Percentiles rank a stretch among this genome's conserved stretches.
These are phyloP conservation scores for Castanea mollissima DNA, from an alignment of 306 rosid species.

Conservation along the genomic window DNA sequence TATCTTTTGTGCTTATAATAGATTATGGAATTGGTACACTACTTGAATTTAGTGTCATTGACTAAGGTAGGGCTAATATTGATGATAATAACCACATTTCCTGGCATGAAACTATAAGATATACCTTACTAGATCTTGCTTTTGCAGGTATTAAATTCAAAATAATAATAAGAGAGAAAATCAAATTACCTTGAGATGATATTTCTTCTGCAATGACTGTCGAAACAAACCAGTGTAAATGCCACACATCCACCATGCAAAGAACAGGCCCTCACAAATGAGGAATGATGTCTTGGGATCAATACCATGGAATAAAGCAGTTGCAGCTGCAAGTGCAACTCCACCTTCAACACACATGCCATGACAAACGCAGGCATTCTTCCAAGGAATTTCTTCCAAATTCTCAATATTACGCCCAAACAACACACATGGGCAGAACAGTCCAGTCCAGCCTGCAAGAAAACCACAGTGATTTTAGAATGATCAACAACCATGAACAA, in stretches of 20 bases:
- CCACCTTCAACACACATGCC: conserved; percentile 69
- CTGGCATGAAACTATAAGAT: neutral
- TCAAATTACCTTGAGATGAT: conserved; percentile 56
- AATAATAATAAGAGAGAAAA: neutral
- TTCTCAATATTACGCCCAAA: conserved; percentile 66
- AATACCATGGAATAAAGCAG: conserved; percentile 47
- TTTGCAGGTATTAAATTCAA: neutral
- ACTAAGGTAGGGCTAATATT: too few species aligned
- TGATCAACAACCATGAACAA: neutral
- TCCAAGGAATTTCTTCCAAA: conserved; percentile 57
- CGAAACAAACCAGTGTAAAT: conserved; percentile 72
- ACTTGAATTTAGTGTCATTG: neutral
- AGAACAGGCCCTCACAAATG: conserved; percentile 57
- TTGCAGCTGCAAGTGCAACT: conserved; percentile 53
- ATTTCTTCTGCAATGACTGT: conserved; percentile 62
- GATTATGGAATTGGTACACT: neutral
- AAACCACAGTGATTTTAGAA: neutral
- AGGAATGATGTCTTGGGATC: conserved; percentile 66
- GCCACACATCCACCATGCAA: conserved; percentile 87
- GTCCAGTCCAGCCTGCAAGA: conserved; percentile 61
- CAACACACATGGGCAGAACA: conserved; percentile 72
- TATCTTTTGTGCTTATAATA: too few species aligned
- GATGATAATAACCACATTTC: neutral
- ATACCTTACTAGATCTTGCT: neutral
- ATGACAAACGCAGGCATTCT: conserved; percentile 63